Base-by-base conservation (phyloP, 208 protist species). In the Leishmania mexicana region DNA sequence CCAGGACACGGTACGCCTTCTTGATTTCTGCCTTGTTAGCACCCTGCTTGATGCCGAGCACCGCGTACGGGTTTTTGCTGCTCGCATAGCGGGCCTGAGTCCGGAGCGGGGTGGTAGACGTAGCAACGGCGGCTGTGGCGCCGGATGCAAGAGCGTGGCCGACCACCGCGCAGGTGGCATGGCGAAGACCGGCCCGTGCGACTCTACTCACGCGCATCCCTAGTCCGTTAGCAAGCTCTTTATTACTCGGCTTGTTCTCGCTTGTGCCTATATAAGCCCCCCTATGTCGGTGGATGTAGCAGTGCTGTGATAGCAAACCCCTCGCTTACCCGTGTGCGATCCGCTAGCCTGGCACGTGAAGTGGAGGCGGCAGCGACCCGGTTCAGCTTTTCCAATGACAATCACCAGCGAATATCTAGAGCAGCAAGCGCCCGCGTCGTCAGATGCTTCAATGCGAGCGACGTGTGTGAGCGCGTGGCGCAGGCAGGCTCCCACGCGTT, bases 1-100 rank as follows among this genome's bases (percentile, higher is more conserved):
- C 96, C 60, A 97, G 80, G 2, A 95, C 90, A 38, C 94, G 93
- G 81, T 98, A 98, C 0, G 94, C 94, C 90, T 97, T 98, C 84
- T 98, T 97, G 75, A 98, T 97, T 47, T 92, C 92, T 38, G 91
- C 78, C 89, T 96, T 97, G 47, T 86, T 84, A 0, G 96, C 93
- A 5, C 90, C 90, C 53, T 91, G 85, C 81, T 97, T 96, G 79
- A 98, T 88, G 79, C 93, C 93, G 35, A 98, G 93, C 13, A 99
- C 91, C 8, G 95, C 90, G 83, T 99, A 99, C 11, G 93, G 97
- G 79, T 98, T 95, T 58, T 88, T 93, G 73, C 64, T 87, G 72
- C 89, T 91, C 13, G 89, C 86, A 54, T 87, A 89, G 42, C 87
- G 90, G 2, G 77, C 70, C 54, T 89, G 89, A 5, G 76, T 65